These are phyloP conservation scores for Hamigera avellanea DNA, from an alignment of 495 filamentous ascomycete genomes.

Conservation along the genomic window DNA sequence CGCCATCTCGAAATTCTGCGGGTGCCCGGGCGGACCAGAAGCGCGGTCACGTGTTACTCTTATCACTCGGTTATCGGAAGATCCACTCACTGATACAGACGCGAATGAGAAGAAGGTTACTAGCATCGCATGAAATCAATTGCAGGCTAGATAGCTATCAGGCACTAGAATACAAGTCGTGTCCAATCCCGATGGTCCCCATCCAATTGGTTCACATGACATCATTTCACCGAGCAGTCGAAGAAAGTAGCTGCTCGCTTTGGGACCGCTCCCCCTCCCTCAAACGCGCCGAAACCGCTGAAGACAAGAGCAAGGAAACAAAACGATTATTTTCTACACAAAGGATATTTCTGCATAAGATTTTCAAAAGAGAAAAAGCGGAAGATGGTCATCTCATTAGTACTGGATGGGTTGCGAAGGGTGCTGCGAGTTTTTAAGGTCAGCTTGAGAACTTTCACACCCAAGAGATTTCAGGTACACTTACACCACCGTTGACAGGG, in stretches of 20 bases:
- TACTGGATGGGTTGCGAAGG: slow-evolving; percentile 4
- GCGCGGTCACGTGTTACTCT: slow-evolving; percentile 15
- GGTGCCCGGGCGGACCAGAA: slow-evolving; percentile 6
- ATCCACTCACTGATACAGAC: too few relatives aligned
- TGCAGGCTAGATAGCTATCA: neutral
- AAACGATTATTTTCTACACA: too few relatives aligned
- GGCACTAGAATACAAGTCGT: slow-evolving; percentile 11
- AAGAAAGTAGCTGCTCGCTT: neutral
- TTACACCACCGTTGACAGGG: slow-evolving; percentile 21
- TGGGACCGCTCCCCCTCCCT: neutral
- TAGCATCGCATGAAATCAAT: too few relatives aligned
- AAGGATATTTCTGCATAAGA: neutral
- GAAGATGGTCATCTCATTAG: too few relatives aligned
- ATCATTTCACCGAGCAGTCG: neutral
- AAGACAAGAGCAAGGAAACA: neutral
- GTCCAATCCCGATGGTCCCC: slow-evolving; percentile 3
- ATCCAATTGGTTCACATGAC: neutral
- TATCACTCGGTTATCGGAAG: too few relatives aligned
- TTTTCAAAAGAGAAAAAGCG: neutral
- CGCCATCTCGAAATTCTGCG: slow-evolving; percentile 22
- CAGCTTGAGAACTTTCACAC: neutral
- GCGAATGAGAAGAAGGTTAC: too few relatives aligned
- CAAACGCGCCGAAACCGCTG: neutral
- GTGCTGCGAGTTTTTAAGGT: slow-evolving; percentile 6
- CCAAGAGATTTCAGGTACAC: slow-evolving; percentile 3